Conservation (phyloP, 176 grass and related monocot genomes). For the Thalia dealbata region DNA sequence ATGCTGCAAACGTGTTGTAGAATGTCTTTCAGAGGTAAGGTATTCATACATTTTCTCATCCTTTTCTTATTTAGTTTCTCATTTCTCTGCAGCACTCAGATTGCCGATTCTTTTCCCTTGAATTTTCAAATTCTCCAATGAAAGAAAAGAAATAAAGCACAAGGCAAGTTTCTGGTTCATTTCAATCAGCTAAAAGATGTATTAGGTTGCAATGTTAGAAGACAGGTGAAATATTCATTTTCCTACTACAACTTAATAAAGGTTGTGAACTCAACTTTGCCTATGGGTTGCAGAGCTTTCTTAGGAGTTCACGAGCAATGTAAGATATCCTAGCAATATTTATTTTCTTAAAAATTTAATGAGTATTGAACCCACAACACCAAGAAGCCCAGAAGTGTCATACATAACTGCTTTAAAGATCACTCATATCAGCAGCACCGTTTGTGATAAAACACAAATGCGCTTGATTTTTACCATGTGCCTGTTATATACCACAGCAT, state of each 20-base stretch:
- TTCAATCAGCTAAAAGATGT: background rate
- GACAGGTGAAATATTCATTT: background rate
- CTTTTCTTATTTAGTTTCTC: background rate
- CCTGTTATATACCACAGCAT: background rate
- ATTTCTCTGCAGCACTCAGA: background rate
- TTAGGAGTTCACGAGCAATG: background rate
- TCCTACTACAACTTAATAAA: background rate
- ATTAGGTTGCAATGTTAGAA: background rate
- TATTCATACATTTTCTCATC: conserved; percentile 14
- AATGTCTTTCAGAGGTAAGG: conserved; percentile 60
- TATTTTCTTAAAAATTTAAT: no score
- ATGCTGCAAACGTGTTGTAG: conserved; percentile 68
- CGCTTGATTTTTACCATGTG: background rate
- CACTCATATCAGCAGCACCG: background rate
- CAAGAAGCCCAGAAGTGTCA: background rate
- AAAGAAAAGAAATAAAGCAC: background rate
- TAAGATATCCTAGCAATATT: background rate
- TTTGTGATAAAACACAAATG: background rate
- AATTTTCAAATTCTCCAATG: background rate
- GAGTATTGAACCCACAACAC: no score
- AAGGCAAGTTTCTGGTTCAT: conserved; percentile 9
- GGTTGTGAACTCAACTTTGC: background rate
- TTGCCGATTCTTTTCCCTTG: background rate
- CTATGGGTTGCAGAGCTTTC: no score
- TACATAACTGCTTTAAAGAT: background rate